Base-by-base conservation (phyloP, 2,329 filamentous ascomycete species). In the Chrysosporium keratinophilum region DNA sequence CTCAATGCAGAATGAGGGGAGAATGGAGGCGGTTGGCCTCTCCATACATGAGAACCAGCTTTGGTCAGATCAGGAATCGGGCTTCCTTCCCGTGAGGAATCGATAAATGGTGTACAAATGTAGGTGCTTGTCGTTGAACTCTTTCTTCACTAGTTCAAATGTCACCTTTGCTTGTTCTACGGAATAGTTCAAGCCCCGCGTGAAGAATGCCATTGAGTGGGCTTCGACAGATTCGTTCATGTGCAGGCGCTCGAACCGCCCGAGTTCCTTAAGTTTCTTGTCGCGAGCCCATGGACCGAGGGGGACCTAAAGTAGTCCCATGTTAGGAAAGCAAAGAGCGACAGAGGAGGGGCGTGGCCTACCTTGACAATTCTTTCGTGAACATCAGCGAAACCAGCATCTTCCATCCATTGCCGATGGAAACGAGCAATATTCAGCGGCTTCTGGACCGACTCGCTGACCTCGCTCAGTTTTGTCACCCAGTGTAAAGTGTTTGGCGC, bases 361-460 rank as follows among this genome's bases (percentile, higher is more conserved):
- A 82, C 69, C 63, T 78, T 80, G 58, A 71, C 72, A 12, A 76
- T 62, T 34, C 72, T 70, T 58, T 79, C 74, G 45, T 77, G 68
- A 10, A 83, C 73, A 52, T 83, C 77, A 2, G 76, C 71, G 54
- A 81, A 83, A 0, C 81, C 81, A 1, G 77, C 74, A 28, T 77
- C 73, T 61, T 74, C 70, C 66, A 82, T 78, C 70, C 74, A 79
- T 20, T 34, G 14, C 55, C 78, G 76, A 34, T 81, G 63, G 42
- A 76, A 72, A 40, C 79, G 74, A 0, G 76, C 78, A 28, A 81
- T 71, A 2, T 76, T 71, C 54, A 78, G 69, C 56, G 80, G 70
- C 52, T 73, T 65, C 67, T 69, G 60, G 60, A 68, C 52, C 23
- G 65, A 70, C 63, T 69, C 67, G 41, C 75, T 74, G 15, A 76